These are phyloP conservation scores for Aspergillus mulundensis DNA, from an alignment of 495 filamentous ascomycete species.

Conservation along the genomic window DNA sequence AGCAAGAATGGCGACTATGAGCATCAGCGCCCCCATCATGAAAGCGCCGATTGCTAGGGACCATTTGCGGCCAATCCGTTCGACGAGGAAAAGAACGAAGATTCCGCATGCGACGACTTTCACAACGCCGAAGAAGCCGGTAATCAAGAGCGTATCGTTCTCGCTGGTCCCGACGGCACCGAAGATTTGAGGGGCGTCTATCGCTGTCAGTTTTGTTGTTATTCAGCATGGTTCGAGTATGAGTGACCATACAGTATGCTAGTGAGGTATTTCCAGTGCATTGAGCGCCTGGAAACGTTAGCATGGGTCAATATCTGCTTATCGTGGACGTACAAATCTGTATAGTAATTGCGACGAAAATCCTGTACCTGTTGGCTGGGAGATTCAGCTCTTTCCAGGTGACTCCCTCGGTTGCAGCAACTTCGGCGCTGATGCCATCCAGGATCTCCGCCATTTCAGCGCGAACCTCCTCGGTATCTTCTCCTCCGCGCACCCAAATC, in stretches of 20 bases:
- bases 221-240: constrained; percentile 18
- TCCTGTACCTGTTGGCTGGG: constrained; percentile 41
- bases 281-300: constrained; percentile 13
- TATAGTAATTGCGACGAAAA: constrained; percentile 41
- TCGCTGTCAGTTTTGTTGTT: constrained; percentile 19
- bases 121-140: constrained; percentile 47
- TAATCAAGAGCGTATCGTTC: constrained; percentile 39
- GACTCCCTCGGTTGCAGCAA: constrained; percentile 39
- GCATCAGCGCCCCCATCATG: constrained; percentile 39
- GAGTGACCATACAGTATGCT: constrained; percentile 30
- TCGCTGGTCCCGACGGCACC: constrained; percentile 39
- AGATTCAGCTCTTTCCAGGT: constrained; percentile 42
- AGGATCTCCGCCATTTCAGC: constrained; percentile 38
- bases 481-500: constrained; percentile 46
- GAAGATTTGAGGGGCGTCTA: constrained; percentile 46
- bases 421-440: constrained; percentile 39
- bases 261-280: constrained; percentile 16
- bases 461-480: constrained; percentile 20
- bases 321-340: constrained; percentile 25
- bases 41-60: constrained; percentile 51
- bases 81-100: constrained; percentile 49
- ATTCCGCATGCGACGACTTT: constrained; percentile 44
- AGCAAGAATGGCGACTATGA: constrained; percentile 47
- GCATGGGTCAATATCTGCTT: not conserved
- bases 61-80: constrained; percentile 51